Evolutionary conservation across 371 early-diverging fungal genomes (phyloP).

Genomic region (Batkoa obscura): DNA sequence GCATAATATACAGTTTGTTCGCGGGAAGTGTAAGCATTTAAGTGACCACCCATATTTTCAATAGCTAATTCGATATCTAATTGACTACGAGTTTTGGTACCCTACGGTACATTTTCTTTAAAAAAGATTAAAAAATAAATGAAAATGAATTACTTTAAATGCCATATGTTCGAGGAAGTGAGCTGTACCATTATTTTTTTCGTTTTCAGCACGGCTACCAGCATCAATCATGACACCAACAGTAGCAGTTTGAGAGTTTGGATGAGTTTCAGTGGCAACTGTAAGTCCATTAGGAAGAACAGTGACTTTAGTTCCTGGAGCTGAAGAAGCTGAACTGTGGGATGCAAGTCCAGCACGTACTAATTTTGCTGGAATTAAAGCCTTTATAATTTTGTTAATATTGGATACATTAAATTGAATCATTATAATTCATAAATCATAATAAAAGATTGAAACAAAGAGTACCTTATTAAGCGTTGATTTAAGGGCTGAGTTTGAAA

Average conservation of each 20-base stretch:
- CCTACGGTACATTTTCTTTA: slow-evolving; percentile 22
- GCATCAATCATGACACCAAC: slow-evolving; percentile 97
- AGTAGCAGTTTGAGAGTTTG: slow-evolving; percentile 82
- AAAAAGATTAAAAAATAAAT: slow-evolving; percentile 1
- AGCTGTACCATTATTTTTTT: slow-evolving; percentile 84
- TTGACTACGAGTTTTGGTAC: slow-evolving; percentile 67
- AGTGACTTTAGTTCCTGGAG: slow-evolving; percentile 24
- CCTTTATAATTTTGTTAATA: too few species aligned
- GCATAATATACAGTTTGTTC: slow-evolving; percentile 97
- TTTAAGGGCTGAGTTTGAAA: neutral
- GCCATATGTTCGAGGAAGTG: slow-evolving; percentile 98
- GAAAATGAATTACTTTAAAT: slow-evolving; percentile 62
- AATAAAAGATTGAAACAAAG: neutral
- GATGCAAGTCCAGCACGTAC: neutral
- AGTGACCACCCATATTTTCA: slow-evolving; percentile 93
- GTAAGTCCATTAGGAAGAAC: slow-evolving; percentile 83
- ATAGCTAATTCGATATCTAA: slow-evolving; percentile 79
- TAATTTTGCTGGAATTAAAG: neutral
- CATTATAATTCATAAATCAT: neutral
- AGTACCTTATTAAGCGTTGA: neutral
- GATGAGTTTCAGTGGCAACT: slow-evolving; percentile 86
- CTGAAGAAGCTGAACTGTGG: neutral
- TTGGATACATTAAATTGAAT: neutral
- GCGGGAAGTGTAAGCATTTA: slow-evolving; percentile 94
- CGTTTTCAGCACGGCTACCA: slow-evolving; percentile 81